Conservation (phyloP, 768 basidiomycete genomes). For the Pulveroboletus ravenelii region DNA sequence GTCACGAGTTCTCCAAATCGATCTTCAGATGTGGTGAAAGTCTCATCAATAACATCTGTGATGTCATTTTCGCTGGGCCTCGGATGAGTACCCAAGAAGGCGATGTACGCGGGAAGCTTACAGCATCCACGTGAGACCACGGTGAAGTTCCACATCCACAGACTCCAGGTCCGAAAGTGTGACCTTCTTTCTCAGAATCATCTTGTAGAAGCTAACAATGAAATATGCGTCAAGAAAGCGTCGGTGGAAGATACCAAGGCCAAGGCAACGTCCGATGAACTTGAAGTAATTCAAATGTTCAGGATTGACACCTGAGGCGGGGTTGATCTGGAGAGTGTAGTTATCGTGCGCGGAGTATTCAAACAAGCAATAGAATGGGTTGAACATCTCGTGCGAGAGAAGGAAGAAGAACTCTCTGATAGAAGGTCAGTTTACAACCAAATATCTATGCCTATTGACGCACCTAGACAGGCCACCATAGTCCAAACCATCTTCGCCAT, state of each 20-base stretch:
- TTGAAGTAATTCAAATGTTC: conserved; percentile 99
- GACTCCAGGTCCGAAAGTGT: conserved; percentile 90
- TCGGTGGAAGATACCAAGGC: conserved; percentile 97
- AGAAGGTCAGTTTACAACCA: conserved; percentile 5
- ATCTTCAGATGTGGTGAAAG: conserved; percentile 95
- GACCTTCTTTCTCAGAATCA: conserved; percentile 98
- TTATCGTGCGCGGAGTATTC: conserved; percentile 99
- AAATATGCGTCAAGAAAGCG: conserved; percentile 99
- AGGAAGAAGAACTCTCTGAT: conserved; percentile 99
- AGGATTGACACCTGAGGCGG: conserved; percentile 95
- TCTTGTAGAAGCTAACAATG: conserved; percentile 99
- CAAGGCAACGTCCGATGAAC: conserved; percentile 94
- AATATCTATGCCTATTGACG: conserved; percentile 18
- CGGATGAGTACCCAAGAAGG: conserved; percentile 10
- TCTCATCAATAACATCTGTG: conserved; percentile 96
- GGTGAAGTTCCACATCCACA: conserved; percentile 91
- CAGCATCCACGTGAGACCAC: conserved; percentile 99
- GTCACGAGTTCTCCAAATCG: conserved; percentile 98
- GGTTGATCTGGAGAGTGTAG: conserved; percentile 99
- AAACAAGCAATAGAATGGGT: conserved; percentile 99
- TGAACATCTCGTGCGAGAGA: conserved; percentile 99
- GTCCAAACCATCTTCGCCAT: conserved; percentile 97
- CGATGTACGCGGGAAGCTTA: conserved; percentile 37
- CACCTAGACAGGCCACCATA: conserved; percentile 97
- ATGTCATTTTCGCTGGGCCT: conserved; percentile 87